Percentiles rank a stretch among this genome's conserved stretches.
Evolutionary conservation across 108 stramenopile genomes (phyloP).

Genomic region (Nannochloropsis gaditana): DNA sequence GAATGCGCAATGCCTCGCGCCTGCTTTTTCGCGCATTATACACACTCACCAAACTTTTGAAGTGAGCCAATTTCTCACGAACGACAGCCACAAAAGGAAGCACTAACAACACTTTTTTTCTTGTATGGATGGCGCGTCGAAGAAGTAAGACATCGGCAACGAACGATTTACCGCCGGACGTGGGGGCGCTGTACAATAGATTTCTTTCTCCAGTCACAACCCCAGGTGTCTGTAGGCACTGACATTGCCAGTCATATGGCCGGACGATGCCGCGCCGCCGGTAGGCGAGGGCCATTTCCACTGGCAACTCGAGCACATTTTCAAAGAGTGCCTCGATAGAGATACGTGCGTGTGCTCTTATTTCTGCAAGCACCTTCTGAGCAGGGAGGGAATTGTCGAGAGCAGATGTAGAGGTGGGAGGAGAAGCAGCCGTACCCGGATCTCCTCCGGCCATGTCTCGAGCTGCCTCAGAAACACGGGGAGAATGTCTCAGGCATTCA

Average conservation of each 20-base stretch:
- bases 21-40: constrained; percentile 46
- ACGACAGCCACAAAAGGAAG: constrained; percentile 54
- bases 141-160: constrained; percentile 55
- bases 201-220: constrained; percentile 39
- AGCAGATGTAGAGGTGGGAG: not conserved
- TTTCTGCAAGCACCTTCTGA: not conserved
- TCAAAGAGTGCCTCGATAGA: constrained; percentile 15
- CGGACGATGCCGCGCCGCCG: constrained; percentile 27
- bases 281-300: constrained; percentile 20
- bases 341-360: too few species aligned
- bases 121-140: constrained; percentile 33
- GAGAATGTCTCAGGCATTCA: not conserved
- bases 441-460: too few species aligned
- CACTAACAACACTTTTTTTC: constrained; percentile 36
- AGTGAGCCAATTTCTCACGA: constrained; percentile 50
- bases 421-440: not conserved
- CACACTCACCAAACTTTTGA: constrained; percentile 41
- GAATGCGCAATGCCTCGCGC: constrained; percentile 32
- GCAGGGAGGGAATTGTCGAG: not conserved
- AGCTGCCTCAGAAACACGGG: too few species aligned
- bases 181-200: constrained; percentile 54
- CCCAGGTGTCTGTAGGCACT: constrained; percentile 41
- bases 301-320: constrained; percentile 28
- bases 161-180: constrained; percentile 53
- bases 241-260: constrained; percentile 54